Evolutionary conservation across 164 flowering plant species (phyloP).

Genomic region (Buxus sempervirens): DNA sequence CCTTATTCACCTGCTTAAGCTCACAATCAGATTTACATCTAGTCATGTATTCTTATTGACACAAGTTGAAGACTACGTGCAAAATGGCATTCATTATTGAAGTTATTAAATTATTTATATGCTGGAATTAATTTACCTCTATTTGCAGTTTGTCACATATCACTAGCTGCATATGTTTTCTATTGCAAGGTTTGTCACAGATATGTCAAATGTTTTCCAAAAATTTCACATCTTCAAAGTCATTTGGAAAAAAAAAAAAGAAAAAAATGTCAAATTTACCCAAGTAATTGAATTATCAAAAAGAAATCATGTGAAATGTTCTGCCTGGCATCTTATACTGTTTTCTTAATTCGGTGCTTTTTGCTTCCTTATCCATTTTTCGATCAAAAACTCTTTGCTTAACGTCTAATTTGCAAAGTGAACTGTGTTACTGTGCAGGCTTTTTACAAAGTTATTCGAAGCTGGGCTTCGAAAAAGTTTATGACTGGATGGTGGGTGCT

Average conservation of each 20-base stretch:
- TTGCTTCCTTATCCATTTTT: not conserved
- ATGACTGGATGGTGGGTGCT: constrained; percentile 83
- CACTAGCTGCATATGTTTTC: no score
- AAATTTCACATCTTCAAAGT: no score
- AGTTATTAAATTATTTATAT: no score
- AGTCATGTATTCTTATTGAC: not conserved
- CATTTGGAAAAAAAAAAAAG: no score
- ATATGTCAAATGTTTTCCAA: no score
- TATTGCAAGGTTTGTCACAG: no score
- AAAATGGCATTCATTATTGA: not conserved
- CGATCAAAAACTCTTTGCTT: not conserved
- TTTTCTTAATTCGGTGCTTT: not conserved
- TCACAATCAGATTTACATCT: no score
- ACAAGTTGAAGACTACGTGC: not conserved
- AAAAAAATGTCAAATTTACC: no score
- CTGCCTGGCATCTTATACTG: not conserved
- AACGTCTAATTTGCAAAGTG: not conserved
- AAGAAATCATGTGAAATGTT: no score
- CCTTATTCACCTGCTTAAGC: no score
- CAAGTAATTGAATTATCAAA: no score
- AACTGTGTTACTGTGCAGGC: constrained; percentile 42
- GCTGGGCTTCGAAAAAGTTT: constrained; percentile 93
- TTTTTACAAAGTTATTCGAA: constrained; percentile 68
- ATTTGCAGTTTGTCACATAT: not conserved
- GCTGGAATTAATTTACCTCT: not conserved